Evolutionary conservation across 176 grass and related monocot species (phyloP).

Genomic region (Triticum aestivum): IWGSC_CS_RefSeq_v2.1 NC_057807.1:278248268-278248767

Average conservation of each 20-base stretch:
- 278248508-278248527: constrained; percentile 7
- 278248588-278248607: constrained; percentile 80
- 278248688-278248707: constrained; percentile 73
- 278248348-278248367: background rate
- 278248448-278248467: background rate
- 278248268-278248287: background rate
- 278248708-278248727: constrained; percentile 65
- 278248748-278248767: background rate
- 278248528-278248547: constrained; percentile 89
- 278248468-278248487: background rate
- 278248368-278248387: background rate
- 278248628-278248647: constrained; percentile 88
- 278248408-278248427: background rate
- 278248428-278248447: background rate
- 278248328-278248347: background rate
- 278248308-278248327: background rate
- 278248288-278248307: background rate
- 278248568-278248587: constrained; percentile 90
- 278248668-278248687: constrained; percentile 76
- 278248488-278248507: constrained; percentile 6
- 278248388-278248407: background rate
- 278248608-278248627: constrained; percentile 68
- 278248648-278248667: constrained; percentile 89
- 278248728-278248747: constrained; percentile 63
- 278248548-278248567: constrained; percentile 86